Base-by-base conservation (phyloP, 106 monocot species). In the Dioscorea alata region DNA sequence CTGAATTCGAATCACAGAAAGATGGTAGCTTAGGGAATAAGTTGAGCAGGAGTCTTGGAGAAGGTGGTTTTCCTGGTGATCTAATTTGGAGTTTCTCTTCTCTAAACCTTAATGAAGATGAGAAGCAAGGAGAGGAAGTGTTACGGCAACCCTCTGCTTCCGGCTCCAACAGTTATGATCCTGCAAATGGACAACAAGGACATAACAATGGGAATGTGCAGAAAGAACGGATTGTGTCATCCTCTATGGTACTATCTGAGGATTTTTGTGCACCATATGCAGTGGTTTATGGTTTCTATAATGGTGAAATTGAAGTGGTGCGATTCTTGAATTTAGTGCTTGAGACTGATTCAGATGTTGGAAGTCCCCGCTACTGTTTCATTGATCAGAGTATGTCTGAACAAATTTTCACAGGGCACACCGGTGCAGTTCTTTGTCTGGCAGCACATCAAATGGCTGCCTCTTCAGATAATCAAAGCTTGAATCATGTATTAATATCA, bases 281-380 rank as follows among this genome's bases (percentile, higher is more conserved):
- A 72, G 71, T 93, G 69, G 80, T 99, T 48, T 93, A 90, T 78
- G 99, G 99, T 19, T 93, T 85, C 83, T 75, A 80, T 77, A 85
- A 70, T 74, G 99, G 99, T 73, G 81, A 90, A 21, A 99, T 93
- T 57, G 85, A 93, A 75, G 83, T 85, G 48, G 74, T 82, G 75
- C 65, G 51, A 10, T 80, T 99, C 34, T 13, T 74, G 20, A 80
- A 83, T 72, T 28, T 69, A 48, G 64, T 68, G 57, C 62, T 58
- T 12, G 70, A 76, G 23, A 50, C 28, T 22, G 72, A 76, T 76
- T 76, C 76, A 66, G 25, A 50, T 62, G 52, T 25, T 28, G 75
- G 58, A 76, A 72, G 54, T 72, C 15, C 19, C 12, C 33, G 25
- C 9, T 33, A 64, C 13, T 54, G 49, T n/a, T n/a, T n/a, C 4